phyloP scores from a whole-genome alignment of 2,329 filamentous ascomycete genomes.

The Ambrosiella cleistominuta region DNA sequence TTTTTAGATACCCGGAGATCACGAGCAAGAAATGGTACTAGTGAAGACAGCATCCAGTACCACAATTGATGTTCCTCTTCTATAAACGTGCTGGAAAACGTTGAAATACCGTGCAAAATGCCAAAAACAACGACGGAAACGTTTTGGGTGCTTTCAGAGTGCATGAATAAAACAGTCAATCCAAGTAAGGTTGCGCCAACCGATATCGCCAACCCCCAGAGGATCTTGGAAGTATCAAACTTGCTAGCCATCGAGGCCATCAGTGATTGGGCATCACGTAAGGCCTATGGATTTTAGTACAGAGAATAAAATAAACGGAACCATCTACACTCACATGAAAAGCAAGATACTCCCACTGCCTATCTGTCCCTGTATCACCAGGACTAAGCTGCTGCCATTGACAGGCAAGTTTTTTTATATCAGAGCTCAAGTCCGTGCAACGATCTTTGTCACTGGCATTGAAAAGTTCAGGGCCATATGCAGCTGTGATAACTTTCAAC shows the following conservation, averaged over 20 bases:
- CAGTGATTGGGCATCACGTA: conserved; percentile 52
- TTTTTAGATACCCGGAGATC: neutral
- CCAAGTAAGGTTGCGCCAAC: too few species aligned
- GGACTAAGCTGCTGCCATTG: conserved; percentile 34
- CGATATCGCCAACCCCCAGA: conserved; percentile 17
- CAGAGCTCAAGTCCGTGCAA: conserved; percentile 12
- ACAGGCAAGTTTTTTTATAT: conserved; percentile 46
- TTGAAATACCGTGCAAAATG: conserved; percentile 57
- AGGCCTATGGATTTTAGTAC: conserved; percentile 30
- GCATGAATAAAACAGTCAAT: too few species aligned
- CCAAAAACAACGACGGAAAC: neutral
- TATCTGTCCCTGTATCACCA: neutral
- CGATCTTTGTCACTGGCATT: neutral
- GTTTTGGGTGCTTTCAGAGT: neutral
- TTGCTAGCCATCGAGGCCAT: conserved; percentile 88
- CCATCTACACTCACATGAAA: conserved; percentile 1
- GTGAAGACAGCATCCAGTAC: conserved; percentile 56
- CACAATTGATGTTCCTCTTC: conserved; percentile 98
- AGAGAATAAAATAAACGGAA: neutral
- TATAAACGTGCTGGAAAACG: conserved; percentile 96
- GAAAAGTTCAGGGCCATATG: conserved; percentile 36
- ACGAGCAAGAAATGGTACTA: neutral
- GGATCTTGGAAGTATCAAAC: conserved; percentile 46
- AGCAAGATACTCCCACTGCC: neutral
- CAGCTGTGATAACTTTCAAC: conserved; percentile 54